A percentile compares a stretch with the other conserved stretches of the same genome.
These are phyloP conservation scores for Saksenaea vasiformis DNA, from an alignment of 371 early-diverging fungal species.

Conservation along the genomic window DNA sequence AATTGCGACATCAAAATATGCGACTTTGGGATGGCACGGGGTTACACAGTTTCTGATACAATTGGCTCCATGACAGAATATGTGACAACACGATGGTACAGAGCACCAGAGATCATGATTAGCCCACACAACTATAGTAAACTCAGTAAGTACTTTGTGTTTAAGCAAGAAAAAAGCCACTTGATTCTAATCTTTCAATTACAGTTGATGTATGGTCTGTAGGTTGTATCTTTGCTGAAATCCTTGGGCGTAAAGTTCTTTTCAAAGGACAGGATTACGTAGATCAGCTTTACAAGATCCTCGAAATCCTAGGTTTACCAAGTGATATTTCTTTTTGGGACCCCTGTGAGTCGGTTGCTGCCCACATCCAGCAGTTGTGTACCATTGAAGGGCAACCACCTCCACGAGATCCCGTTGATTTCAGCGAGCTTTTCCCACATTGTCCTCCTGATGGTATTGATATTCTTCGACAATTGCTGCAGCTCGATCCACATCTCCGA, in stretches of 20 bases:
- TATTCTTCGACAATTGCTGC: constrained; percentile 71
- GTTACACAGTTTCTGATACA: constrained; percentile 55
- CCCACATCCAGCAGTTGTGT: constrained; percentile 29
- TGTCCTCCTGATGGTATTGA: constrained; percentile 63
- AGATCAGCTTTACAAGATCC: constrained; percentile 91
- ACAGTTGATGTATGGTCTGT: constrained; percentile 85
- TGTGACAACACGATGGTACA: constrained; percentile 91
- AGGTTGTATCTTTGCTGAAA: constrained; percentile 87
- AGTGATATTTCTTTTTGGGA: constrained; percentile 71
- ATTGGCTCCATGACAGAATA: constrained; percentile 77
- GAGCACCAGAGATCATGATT: constrained; percentile 91
- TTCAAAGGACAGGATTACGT: constrained; percentile 80
- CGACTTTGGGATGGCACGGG: constrained; percentile 81
- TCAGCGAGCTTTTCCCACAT: constrained; percentile 38
- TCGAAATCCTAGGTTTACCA: constrained; percentile 86
- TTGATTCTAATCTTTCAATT: not conserved
- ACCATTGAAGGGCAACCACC: constrained; percentile 49
- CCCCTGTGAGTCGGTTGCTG: constrained; percentile 25
- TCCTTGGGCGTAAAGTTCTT: constrained; percentile 68
- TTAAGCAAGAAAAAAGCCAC: not conserved
- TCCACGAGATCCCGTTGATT: constrained; percentile 25
- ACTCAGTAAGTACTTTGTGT: constrained; percentile 52
- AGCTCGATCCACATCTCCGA: constrained; percentile 78
- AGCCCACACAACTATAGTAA: constrained; percentile 76
- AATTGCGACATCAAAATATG: constrained; percentile 82